A percentile compares a stretch with the other conserved stretches of the same genome.
These are phyloP conservation scores for Marasmius tenuissimus DNA, from an alignment of 1,284 basidiomycete genomes.

Conservation along the genomic window DNA sequence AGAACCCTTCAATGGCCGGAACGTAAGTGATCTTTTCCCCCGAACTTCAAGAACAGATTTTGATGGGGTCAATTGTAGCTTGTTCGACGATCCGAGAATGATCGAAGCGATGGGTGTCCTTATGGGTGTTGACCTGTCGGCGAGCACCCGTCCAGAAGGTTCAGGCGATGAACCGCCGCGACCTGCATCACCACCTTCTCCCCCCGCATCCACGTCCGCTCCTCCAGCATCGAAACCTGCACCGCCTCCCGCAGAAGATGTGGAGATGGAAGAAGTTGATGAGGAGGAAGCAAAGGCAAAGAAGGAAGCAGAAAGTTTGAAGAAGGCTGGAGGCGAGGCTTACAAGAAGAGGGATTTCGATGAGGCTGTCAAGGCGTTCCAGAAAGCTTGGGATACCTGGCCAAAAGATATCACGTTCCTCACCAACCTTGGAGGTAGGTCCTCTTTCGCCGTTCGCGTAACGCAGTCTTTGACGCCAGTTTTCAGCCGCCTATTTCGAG, in stretches of 20 bases:
- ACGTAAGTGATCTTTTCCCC: slow-evolving; percentile 31
- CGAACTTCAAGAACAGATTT: background rate
- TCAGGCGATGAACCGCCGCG: slow-evolving; percentile 69
- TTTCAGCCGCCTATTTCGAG: slow-evolving; percentile 88
- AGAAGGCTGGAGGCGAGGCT: slow-evolving; percentile 76
- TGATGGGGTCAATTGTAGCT: slow-evolving; percentile 28
- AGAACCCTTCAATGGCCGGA: slow-evolving; percentile 62
- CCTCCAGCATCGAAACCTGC: slow-evolving; percentile 33
- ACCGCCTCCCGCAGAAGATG: slow-evolving; percentile 49
- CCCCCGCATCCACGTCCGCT: slow-evolving; percentile 42
- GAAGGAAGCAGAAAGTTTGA: slow-evolving; percentile 75
- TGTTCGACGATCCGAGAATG: slow-evolving; percentile 86
- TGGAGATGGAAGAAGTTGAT: slow-evolving; percentile 62
- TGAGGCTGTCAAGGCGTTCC: slow-evolving; percentile 71
- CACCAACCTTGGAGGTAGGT: slow-evolving; percentile 82
- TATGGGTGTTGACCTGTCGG: slow-evolving; percentile 94
- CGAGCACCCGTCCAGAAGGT: slow-evolving; percentile 83
- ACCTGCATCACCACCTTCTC: slow-evolving; percentile 38
- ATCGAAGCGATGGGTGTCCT: slow-evolving; percentile 90
- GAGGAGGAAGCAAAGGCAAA: slow-evolving; percentile 67
- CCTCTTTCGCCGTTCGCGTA: slow-evolving; percentile 1
- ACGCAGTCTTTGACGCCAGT: background rate
- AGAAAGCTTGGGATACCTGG: slow-evolving; percentile 91
- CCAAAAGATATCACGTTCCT: slow-evolving; percentile 95
- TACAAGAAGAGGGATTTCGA: slow-evolving; percentile 88